Conservation (phyloP, 2,329 filamentous ascomycete species). For the Drechslerella dactyloides region DNA sequence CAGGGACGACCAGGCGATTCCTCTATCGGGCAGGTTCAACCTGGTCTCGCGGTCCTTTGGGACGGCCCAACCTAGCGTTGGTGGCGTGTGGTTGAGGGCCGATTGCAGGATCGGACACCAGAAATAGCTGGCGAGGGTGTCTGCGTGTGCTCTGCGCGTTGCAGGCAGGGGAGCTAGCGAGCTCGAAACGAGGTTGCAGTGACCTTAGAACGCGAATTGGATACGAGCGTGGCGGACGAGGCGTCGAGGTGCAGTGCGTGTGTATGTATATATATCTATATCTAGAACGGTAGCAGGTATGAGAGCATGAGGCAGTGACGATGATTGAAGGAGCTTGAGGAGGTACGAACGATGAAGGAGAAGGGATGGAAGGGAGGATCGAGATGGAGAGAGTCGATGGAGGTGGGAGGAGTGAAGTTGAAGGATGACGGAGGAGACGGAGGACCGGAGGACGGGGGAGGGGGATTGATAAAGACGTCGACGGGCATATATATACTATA, state of each 20-base stretch:
- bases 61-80: conserved; percentile 3
- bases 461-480: background rate
- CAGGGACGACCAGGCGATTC: background rate
- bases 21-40: conserved; percentile 25
- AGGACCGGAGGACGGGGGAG: background rate
- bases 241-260: background rate
- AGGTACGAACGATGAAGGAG: conserved; percentile 14
- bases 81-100: conserved; percentile 1
- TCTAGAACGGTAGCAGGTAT: conserved; percentile 9
- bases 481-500: too few relatives aligned
- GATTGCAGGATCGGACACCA: conserved; percentile 31
- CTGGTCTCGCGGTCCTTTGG: conserved; percentile 19
- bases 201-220: background rate
- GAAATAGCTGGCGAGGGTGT: conserved; percentile 26
- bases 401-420: conserved; percentile 1
- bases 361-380: background rate
- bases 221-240: conserved; percentile 3
- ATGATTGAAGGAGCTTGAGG: background rate
- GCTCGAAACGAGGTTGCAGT: conserved; percentile 4
- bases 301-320: conserved; percentile 3
- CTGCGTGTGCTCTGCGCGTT: conserved; percentile 18
- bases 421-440: conserved; percentile 12
- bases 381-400: conserved; percentile 12
- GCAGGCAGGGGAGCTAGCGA: conserved; percentile 15
- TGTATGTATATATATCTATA: conserved; percentile 7